Evolutionary conservation across 306 rosid species (phyloP).

Genomic region (Hippophae rhamnoides): DNA sequence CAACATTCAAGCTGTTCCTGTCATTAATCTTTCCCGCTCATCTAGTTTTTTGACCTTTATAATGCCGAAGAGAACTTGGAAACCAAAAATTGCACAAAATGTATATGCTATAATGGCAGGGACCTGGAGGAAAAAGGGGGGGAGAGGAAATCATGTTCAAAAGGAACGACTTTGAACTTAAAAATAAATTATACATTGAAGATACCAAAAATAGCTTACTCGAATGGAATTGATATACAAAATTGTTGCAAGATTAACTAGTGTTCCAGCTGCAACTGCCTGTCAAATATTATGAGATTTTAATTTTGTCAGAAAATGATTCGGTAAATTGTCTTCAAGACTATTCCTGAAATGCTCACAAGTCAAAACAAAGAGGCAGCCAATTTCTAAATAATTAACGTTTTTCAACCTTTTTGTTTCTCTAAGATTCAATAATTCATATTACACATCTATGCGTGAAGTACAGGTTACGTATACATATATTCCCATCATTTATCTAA

Average conservation of each 20-base stretch:
- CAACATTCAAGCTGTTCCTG: slow-evolving; percentile 72
- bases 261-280: slow-evolving; percentile 93
- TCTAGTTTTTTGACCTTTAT: slow-evolving; percentile 77
- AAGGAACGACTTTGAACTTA: background rate
- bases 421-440: no score
- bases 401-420: no score
- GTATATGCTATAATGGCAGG: slow-evolving; percentile 67
- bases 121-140: slow-evolving; percentile 26
- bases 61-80: slow-evolving; percentile 87
- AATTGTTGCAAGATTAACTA: slow-evolving; percentile 88
- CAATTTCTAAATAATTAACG: no score
- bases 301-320: no score
- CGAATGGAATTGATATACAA: slow-evolving; percentile 67
- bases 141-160: slow-evolving; percentile 6
- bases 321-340: no score
- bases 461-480: no score
- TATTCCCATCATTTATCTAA: no score
- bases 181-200: background rate
- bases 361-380: no score
- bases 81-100: slow-evolving; percentile 63
- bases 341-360: no score
- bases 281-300: slow-evolving; percentile 24
- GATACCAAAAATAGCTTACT: slow-evolving; percentile 29
- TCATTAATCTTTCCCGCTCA: slow-evolving; percentile 74
- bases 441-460: no score